Evolutionary conservation across 2,329 filamentous ascomycete genomes (phyloP).

Genomic region (Phyllosticta citriasiana): DNA sequence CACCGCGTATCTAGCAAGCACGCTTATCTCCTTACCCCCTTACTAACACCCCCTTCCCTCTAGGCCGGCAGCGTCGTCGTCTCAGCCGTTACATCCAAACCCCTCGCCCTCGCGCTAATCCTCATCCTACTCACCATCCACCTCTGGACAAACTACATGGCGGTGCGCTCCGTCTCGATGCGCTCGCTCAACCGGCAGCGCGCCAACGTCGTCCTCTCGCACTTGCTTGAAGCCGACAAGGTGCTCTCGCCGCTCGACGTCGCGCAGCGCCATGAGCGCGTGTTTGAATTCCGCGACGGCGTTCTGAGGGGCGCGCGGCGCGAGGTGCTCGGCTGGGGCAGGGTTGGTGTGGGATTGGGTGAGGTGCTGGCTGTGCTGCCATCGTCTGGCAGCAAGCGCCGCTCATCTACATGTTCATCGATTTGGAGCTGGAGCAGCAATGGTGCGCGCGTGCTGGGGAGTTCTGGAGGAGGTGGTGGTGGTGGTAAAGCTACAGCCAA

Average conservation of each 20-base stretch:
- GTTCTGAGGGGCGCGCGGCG: constrained; percentile 49
- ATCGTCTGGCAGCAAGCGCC: not conserved
- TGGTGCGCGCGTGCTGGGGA: constrained; percentile 13
- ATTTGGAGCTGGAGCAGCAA: not conserved
- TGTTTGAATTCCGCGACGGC: constrained; percentile 51
- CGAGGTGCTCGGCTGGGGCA: constrained; percentile 42
- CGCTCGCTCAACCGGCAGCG: constrained; percentile 76
- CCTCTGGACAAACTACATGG: constrained; percentile 74
- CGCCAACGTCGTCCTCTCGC: constrained; percentile 64
- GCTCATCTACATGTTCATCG: too few relatives aligned
- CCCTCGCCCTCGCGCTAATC: constrained; percentile 55
- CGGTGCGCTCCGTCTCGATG: constrained; percentile 77
- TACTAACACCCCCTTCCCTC: not conserved
- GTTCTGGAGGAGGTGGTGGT: constrained; percentile 11
- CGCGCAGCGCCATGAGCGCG: constrained; percentile 42
- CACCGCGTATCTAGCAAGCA: not conserved
- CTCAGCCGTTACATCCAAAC: constrained; percentile 55
- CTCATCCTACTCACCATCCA: constrained; percentile 62
- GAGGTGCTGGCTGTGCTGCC: constrained; percentile 20
- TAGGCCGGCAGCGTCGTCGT: constrained; percentile 70
- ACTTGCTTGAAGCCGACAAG: constrained; percentile 34
- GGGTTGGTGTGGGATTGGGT: constrained; percentile 42
- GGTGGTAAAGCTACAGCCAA: constrained; percentile 1
- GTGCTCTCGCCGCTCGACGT: constrained; percentile 58
- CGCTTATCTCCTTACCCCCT: too few relatives aligned